Evolutionary conservation across 2,329 filamentous ascomycete species (phyloP).

Genomic region (Aspergillus sp.): DNA sequence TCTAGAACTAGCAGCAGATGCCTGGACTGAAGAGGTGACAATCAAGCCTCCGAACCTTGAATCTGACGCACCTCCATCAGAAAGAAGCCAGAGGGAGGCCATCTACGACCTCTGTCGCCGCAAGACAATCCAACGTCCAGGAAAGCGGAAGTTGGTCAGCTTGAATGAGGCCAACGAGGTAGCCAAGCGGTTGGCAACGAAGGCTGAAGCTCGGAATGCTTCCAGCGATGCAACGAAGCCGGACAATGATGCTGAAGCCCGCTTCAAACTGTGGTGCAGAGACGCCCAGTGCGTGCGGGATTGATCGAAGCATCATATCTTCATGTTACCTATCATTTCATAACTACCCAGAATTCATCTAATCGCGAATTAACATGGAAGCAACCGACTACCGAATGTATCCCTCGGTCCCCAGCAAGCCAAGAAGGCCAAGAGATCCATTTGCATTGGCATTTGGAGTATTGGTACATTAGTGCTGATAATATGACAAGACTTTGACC

Average conservation of each 20-base stretch:
- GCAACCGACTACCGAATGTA: too few relatives aligned
- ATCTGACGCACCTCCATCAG: too few relatives aligned
- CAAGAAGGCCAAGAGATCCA: not conserved
- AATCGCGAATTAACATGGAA: not conserved
- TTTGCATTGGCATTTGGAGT: not conserved
- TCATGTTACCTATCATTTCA: too few relatives aligned
- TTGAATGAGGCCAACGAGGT: constrained; percentile 63
- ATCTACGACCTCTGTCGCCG: constrained; percentile 41
- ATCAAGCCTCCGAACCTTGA: constrained; percentile 10
- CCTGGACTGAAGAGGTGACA: constrained; percentile 27
- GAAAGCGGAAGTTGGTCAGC: constrained; percentile 55
- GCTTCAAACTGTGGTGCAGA: constrained; percentile 8
- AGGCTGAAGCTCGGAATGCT: not conserved
- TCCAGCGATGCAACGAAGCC: not conserved
- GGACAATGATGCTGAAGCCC: constrained; percentile 11
- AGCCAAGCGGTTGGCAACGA: constrained; percentile 48
- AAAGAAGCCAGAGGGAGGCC: constrained; percentile 6
- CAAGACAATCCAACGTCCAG: constrained; percentile 18
- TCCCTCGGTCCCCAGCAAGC: not conserved
- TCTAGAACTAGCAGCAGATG: constrained; percentile 49
- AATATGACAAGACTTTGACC: not conserved
- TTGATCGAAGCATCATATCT: too few relatives aligned
- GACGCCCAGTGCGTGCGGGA: not conserved
- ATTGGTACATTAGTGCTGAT: too few relatives aligned
- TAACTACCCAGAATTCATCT: too few relatives aligned